phyloP scores from a whole-genome alignment of 768 basidiomycete species.

The Phaeotremella fagi region DNA sequence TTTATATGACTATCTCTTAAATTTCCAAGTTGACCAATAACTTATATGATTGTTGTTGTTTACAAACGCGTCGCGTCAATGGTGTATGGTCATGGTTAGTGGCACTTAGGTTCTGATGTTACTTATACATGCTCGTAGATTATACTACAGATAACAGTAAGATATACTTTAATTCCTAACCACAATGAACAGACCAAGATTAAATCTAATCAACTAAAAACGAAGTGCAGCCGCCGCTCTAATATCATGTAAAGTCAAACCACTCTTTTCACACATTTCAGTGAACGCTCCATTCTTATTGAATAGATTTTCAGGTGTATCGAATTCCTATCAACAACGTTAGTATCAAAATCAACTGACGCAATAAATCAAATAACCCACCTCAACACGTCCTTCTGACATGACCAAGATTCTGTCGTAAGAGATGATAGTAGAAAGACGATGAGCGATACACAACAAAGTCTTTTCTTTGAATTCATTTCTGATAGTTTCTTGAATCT shows the following conservation, averaged over 20 bases:
- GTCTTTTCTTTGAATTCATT: slow-evolving; percentile 80
- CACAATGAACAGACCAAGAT: too few relatives aligned
- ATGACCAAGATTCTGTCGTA: slow-evolving; percentile 88
- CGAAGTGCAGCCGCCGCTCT: slow-evolving; percentile 27
- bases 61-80: too few relatives aligned
- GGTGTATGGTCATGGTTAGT: too few relatives aligned
- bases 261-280: slow-evolving; percentile 80
- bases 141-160: too few relatives aligned
- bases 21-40: too few relatives aligned
- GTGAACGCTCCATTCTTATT: slow-evolving; percentile 66
- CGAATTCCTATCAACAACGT: slow-evolving; percentile 58
- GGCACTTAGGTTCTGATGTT: too few relatives aligned
- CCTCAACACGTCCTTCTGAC: slow-evolving; percentile 70
- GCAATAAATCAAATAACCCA: slow-evolving; percentile 48
- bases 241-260: slow-evolving; percentile 69
- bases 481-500: slow-evolving; percentile 86
- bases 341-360: slow-evolving; percentile 31
- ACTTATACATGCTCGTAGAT: too few relatives aligned
- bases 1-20: too few relatives aligned
- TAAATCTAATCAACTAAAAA: slow-evolving; percentile 5
- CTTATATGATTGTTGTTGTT: too few relatives aligned
- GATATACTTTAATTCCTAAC: too few relatives aligned
- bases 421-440: slow-evolving; percentile 76
- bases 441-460: slow-evolving; percentile 81
- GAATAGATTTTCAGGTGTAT: slow-evolving; percentile 68